Evolutionary conservation across 2,329 filamentous ascomycete genomes (phyloP), one percentile per base, ranked within the genome.

Genomic region (Leptodontidium sp.): DNA sequence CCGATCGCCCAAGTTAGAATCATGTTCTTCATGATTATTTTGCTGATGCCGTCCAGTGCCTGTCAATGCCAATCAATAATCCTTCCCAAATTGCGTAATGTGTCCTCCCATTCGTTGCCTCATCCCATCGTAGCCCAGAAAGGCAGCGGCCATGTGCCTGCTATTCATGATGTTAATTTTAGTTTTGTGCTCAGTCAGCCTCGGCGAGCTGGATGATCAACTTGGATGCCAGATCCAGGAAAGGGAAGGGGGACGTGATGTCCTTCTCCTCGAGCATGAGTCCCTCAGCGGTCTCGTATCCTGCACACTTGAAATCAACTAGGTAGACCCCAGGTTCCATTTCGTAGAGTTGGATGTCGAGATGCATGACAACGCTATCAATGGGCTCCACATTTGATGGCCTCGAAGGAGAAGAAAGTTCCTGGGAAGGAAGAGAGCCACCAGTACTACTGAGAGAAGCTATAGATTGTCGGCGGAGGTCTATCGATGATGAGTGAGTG

Each of bases 221-320:
- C 81, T 91, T 91, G 73, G 93, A 94, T 38, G 95, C 94, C 80
- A 98, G 91, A 81, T 98, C 95, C 77, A 98, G 85, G 82, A 98
- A 98, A 4, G 96, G 95, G 80, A 97, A 98, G 35, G 96, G 94
- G 78, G 93, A 97, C 55, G 93, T 95, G 71, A 97, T 93, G 77
- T 97, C 92, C 86, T 98, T 98, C 82, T 98, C 94, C 76, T 96
- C 93, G 62, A 94, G 83, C 62, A 91, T 83, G 73, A 91, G 88
- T 61, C 95, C 91, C 66, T 96, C 85, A 14, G 84, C 77, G 58
- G 87, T 93, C 82, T 99, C 96, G 81, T 99, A 99, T 24, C 96
- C 96, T 15, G 96, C 94, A 79, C 95, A 98, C 79, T 98, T 98
- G 85, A 99, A 99, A 80, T 99, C 96, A 61, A 99, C 96, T 71